Base-by-base conservation (phyloP, 768 basidiomycete species). In the Coprinellus micaceus region DNA sequence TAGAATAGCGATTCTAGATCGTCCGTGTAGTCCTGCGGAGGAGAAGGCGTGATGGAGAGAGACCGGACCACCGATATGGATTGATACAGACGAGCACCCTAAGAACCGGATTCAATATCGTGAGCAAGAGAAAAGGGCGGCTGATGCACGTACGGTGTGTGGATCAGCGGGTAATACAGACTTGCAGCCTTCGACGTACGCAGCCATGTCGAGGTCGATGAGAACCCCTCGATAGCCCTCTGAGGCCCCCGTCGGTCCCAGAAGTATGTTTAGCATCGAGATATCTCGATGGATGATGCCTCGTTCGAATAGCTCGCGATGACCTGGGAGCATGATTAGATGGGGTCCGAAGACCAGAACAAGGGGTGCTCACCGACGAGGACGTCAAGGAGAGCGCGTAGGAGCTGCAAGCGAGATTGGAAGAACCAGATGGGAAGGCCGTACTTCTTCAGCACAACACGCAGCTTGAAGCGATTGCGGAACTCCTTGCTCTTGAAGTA, bases 1-100 rank as follows among this genome's bases (percentile, higher is more conserved):
- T 51, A 51, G 49, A 51, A 36, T 17, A 51, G 36, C 6, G 49
- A 51, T 29, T 51, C 49, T 7, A 51, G 30, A 29, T 51, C 49
- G 19, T 51, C 49, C 17, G 36, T 10, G 22, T 51, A 36, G 21
- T 51, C 49, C 11, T 36, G 49, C 12, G 45, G 45, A 9, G 25
- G 45, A 24, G 4, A 6, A 11, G 33, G 49, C 10, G 13, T 6
- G 4, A 19, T 15, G 21, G 33, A 3, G 15, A 6, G 6, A 5
- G n/a, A 17, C 7, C 15, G 26, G n/a, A 51, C 4, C 2, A 37
- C 33, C 4, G 30, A 5, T 17, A 37, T 36, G 10, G 49, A 51
- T 36, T 51, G 49, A 21, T 51, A 51, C 49, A 51, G 3, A 7
- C 33, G 49, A n/a, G 30, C 36, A 21, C 49, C 49, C 49, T 51